These are phyloP conservation scores for Xanthoparmelia taractica DNA, from an alignment of 495 filamentous ascomycete species.

Conservation along the genomic window DNA sequence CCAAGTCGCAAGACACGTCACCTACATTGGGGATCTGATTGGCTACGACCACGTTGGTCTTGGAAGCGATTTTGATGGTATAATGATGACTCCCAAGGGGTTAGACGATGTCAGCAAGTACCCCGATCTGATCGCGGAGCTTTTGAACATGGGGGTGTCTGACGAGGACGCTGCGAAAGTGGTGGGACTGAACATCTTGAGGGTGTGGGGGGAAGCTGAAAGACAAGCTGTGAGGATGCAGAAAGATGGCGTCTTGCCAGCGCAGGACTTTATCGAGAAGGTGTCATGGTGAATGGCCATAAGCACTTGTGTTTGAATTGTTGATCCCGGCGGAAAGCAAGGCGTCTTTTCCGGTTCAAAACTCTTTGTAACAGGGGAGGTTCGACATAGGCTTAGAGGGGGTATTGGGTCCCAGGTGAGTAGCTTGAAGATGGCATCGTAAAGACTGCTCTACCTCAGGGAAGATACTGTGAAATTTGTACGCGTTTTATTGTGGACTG, in stretches of 20 bases:
- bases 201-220: slow-evolving; percentile 71
- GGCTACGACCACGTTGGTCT: slow-evolving; percentile 56
- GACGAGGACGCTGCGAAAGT: slow-evolving; percentile 60
- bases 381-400: too few relatives aligned
- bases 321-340: not conserved
- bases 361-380: not conserved
- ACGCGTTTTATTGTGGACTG: not conserved
- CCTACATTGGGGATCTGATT: slow-evolving; percentile 47
- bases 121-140: slow-evolving; percentile 68
- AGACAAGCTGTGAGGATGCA: slow-evolving; percentile 56
- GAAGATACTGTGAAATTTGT: not conserved
- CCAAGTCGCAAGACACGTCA: slow-evolving; percentile 64
- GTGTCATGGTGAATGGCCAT: not conserved
- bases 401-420: not conserved
- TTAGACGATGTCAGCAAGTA: slow-evolving; percentile 75
- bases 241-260: slow-evolving; percentile 46
- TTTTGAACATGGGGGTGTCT: slow-evolving; percentile 58
- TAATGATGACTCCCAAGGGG: slow-evolving; percentile 39
- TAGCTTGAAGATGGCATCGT: not conserved
- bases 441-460: not conserved
- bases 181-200: slow-evolving; percentile 63
- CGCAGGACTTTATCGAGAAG: slow-evolving; percentile 46
- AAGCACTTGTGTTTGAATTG: not conserved
- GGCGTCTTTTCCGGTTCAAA: not conserved
- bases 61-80: slow-evolving; percentile 60